A percentile compares a stretch with the other conserved stretches of the same genome.
Conservation (phyloP, 2,329 filamentous ascomycete species). For the Nemania sp. region DNA sequence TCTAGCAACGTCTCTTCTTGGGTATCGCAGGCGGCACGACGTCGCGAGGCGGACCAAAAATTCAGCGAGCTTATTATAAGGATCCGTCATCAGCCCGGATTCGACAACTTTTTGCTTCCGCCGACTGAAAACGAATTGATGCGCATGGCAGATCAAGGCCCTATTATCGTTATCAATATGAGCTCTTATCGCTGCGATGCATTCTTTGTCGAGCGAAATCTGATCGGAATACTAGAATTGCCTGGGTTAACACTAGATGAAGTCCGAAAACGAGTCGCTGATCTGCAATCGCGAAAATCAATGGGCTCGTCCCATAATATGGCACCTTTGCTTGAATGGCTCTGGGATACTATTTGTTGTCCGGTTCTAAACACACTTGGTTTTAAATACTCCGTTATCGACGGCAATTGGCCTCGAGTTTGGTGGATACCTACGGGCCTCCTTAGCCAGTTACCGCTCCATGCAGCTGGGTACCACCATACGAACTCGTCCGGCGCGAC, state of each 20-base stretch:
- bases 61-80: not conserved
- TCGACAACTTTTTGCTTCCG: not conserved
- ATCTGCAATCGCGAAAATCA: not conserved
- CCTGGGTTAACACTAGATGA: not conserved
- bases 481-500: no score
- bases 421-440: constrained; percentile 14
- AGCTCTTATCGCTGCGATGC: constrained; percentile 6
- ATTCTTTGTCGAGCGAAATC: not conserved
- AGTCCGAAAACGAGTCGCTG: not conserved
- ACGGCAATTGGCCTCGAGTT: not conserved
- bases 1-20: no score
- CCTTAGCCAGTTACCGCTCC: not conserved
- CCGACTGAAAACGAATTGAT: not conserved
- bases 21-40: not conserved
- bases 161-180: constrained; percentile 3
- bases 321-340: constrained; percentile 2
- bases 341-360: not conserved
- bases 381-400: not conserved
- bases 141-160: not conserved
- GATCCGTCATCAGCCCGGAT: not conserved
- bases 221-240: not conserved
- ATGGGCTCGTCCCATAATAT: not conserved
- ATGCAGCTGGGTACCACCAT: not conserved
- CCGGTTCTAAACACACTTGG: not conserved
- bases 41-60: no score